These are phyloP conservation scores for Krasilnikovozyma curviuscula DNA, from an alignment of 768 basidiomycete species.

Conservation along the genomic window DNA sequence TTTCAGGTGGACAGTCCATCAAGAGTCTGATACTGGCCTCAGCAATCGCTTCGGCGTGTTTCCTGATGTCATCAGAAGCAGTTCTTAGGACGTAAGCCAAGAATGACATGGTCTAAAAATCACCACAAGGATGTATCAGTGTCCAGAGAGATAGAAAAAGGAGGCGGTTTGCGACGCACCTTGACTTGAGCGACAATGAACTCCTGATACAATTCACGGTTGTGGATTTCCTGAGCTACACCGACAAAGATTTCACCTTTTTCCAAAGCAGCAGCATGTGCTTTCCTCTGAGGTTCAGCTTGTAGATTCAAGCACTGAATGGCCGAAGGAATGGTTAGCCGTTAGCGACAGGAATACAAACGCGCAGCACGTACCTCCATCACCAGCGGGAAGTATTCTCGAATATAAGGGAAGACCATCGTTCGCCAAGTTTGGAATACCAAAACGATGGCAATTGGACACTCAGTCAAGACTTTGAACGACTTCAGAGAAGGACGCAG, in stretches of 20 bases:
- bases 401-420: constrained; percentile 45
- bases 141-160: not conserved
- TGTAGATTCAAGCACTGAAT: constrained; percentile 46
- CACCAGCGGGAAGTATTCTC: constrained; percentile 52
- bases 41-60: constrained; percentile 63
- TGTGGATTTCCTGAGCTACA: constrained; percentile 54
- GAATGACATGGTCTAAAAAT: constrained; percentile 61
- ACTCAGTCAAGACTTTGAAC: constrained; percentile 85
- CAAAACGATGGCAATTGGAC: constrained; percentile 76
- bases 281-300: constrained; percentile 58
- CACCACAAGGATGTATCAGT: not conserved
- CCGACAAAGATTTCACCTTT: constrained; percentile 69
- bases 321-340: not conserved
- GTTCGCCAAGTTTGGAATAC: constrained; percentile 64
- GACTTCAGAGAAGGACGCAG: constrained; percentile 57
- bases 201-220: constrained; percentile 54
- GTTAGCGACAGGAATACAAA: not conserved
- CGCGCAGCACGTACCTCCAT: constrained; percentile 34
- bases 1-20: constrained; percentile 79
- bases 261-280: constrained; percentile 57
- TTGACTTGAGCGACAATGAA: constrained; percentile 79
- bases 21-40: constrained; percentile 64
- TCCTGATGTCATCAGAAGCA: constrained; percentile 41
- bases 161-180: constrained; percentile 29
- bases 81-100: constrained; percentile 72